Evolutionary conservation across 2,329 filamentous ascomycete species (phyloP), one percentile per base, ranked within the genome.

Genomic region (Phoma sp.): DNA sequence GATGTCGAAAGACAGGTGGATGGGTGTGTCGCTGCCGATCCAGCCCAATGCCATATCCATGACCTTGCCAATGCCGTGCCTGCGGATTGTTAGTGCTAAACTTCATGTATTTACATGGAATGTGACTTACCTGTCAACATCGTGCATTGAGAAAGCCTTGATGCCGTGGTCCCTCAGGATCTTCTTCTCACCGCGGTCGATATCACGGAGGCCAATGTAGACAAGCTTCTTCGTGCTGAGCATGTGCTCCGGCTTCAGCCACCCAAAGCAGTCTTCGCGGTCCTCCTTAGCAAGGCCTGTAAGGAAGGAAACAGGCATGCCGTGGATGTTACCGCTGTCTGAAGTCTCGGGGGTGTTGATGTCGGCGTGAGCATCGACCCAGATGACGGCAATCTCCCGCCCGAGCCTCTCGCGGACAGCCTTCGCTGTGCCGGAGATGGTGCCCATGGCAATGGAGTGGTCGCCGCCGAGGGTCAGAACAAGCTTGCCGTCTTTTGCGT

Each of bases 1-100:
- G 64, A 99, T 91, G 73, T 99, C 95, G 69, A 99, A 98, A 33
- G 91, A 96, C 55, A 99, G 85, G 77, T 99, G 95, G 71, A 99
- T 97, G 37, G 95, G 95, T 0, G 93, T 97, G 74, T 98, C 95
- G 69, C 82, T 86, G 65, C 95, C 95, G 63, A 98, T 96, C 80
- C 97, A 93, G 29, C 89, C 93, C 47, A 99, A 83, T n/a, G 93
- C 93, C 93, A 97, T 96, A 70, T 98, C 95, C 79, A 99, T 92
- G 61, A 99, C 91, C 62, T 89, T 89, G 50, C 95, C 95, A 68
- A 99, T 99, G 41, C 95, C 95, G 72, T 98, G 83, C 48, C 91
- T 92, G 60, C 35, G 11, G 3, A 43, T 58, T 40, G 65, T 59
- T 50, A 44, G 29, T 11, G 22, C 3, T 6, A 13, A 13, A 11